Evolutionary conservation across 345 rosid species (phyloP).

Genomic region (Linum tenue): DNA sequence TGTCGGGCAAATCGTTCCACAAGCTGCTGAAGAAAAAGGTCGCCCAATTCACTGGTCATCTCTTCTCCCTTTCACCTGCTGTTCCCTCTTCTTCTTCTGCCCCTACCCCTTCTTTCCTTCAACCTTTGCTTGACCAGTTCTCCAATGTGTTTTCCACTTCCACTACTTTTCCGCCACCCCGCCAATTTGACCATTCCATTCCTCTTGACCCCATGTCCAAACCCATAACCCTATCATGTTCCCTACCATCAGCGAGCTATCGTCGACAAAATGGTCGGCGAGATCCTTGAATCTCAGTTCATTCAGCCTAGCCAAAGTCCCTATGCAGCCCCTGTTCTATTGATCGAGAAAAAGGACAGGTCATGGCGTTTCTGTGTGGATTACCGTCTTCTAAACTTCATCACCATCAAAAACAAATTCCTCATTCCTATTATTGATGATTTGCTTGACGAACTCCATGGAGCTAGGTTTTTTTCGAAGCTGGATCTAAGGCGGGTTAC

Average conservation of each 20-base stretch:
- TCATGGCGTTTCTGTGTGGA: background rate
- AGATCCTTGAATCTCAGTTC: no score
- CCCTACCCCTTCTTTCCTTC: no score
- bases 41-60: background rate
- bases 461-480: background rate
- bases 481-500: no score
- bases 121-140: constrained; percentile 1
- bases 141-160: no score
- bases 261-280: background rate
- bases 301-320: background rate
- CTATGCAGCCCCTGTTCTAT: background rate
- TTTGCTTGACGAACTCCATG: background rate
- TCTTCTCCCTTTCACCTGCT: no score
- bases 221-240: no score
- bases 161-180: no score
- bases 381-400: no score
- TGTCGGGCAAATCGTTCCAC: background rate
- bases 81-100: no score
- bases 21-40: background rate
- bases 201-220: background rate
- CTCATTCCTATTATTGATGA: no score
- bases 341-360: background rate
- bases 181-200: no score
- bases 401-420: no score
- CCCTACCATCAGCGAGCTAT: background rate